Base-by-base conservation (phyloP, 1,284 basidiomycete species). In the Naganishia sp. region DNA sequence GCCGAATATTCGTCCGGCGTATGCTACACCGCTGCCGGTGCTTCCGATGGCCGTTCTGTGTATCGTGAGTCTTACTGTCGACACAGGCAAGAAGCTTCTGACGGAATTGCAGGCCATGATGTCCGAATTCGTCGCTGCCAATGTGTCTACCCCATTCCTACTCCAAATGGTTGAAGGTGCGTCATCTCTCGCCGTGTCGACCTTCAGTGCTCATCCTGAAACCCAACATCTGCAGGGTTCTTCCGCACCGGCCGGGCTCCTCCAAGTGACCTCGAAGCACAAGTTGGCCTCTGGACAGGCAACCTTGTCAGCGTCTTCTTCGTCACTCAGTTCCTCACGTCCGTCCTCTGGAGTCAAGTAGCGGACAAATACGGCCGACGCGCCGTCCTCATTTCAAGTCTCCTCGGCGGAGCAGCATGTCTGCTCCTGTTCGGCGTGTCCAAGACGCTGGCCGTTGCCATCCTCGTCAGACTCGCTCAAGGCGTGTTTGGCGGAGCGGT, bases 401-500 rank as follows among this genome's bases (percentile, higher is more conserved):
- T 97, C 60, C 79, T 94, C 63, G 78, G 78, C 55, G 76, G 75
- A 63, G 76, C 75, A 10, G 70, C 75, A n/a, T 72, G 73, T 72
- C 52, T 65, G 70, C 63, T 55, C 5, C 36, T 57, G 31, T 65
- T 65, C 48, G 45, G 44, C 31, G 39, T 46, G 53, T 48, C 36
- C 6, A 61, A 59, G 23, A 52, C 25, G 2, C 33, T 50, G 43
- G 46, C 55, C 15, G 18, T 54, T 77, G 95, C 94, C 3, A 87
- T 98, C 64, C 87, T 84, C 54, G 88, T 95, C 44, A 86, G 95
- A n/a, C 83, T 99, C 6, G 84, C 92, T 31, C 95, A 99, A 78
- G 95, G 95, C 31, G 85, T 98, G 50, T 99, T 98, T 76, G 94
- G 91, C 16, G 95, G 95, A 18, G 90, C 92, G 16, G 90, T 96